A percentile compares a stretch with the other conserved stretches of the same genome.
These are phyloP conservation scores for Radiomyces spectabilis DNA, from an alignment of 192 early-diverging fungal genomes.

Conservation along the genomic window DNA sequence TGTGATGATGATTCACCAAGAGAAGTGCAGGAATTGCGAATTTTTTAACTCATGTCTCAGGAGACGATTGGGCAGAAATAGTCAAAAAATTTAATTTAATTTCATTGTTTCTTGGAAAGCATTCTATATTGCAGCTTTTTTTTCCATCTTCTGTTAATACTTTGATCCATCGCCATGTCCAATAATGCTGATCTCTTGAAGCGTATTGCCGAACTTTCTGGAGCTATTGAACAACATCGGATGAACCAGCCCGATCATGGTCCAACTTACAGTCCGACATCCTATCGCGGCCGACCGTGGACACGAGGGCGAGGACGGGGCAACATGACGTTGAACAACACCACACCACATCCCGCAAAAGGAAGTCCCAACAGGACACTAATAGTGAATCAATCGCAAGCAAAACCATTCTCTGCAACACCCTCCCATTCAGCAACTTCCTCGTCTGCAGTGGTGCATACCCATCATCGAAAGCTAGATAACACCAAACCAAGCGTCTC, in stretches of 20 bases:
- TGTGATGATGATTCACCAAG: no score
- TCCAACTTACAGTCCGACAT: not conserved
- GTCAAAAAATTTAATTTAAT: no score
- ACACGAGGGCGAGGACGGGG: constrained; percentile 3
- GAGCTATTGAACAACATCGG: constrained; percentile 9
- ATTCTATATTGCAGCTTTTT: not conserved
- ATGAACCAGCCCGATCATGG: not conserved
- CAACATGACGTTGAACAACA: constrained; percentile 1
- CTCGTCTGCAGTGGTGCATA: no score
- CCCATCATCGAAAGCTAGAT: no score
- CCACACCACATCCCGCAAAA: not conserved
- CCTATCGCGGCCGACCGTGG: not conserved
- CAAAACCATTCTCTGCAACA: no score
- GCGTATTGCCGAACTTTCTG: constrained; percentile 6
- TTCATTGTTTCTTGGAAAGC: no score
- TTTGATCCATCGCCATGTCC: constrained; percentile 6
- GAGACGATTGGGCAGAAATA: no score
- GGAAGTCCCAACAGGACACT: not conserved
- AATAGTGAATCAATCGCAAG: not conserved
- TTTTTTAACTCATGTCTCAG: no score
- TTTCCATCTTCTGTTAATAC: not conserved
- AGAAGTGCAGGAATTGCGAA: no score
- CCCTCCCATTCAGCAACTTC: no score
- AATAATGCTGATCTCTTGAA: constrained; percentile 11
- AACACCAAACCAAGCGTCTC: no score